phyloP scores from a whole-genome alignment of 768 basidiomycete genomes.

The Mycena capillaripes region DNA sequence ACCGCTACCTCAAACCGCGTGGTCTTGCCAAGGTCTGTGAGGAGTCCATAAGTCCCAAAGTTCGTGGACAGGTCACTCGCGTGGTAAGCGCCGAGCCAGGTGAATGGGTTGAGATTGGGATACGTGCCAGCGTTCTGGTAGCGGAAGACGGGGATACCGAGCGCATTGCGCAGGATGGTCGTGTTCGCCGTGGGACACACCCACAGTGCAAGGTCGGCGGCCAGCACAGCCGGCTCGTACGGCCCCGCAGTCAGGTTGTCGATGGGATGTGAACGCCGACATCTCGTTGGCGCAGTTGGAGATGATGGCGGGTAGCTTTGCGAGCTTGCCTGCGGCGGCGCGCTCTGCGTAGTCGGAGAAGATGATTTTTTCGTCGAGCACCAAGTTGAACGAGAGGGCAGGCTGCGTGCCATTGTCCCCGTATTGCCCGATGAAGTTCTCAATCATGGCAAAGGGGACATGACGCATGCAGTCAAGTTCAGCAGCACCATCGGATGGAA shows the following conservation, averaged over 20 bases:
- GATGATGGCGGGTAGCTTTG: constrained; percentile 1
- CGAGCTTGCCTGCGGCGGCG: constrained; percentile 7
- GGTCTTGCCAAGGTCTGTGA: neutral
- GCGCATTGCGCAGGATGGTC: neutral
- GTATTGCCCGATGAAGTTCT: constrained; percentile 15
- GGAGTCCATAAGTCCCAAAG: constrained; percentile 18
- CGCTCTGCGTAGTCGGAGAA: constrained; percentile 10
- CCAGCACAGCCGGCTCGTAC: constrained; percentile 9
- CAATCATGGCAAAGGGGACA: constrained; percentile 6
- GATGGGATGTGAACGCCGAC: neutral
- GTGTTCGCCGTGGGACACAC: neutral
- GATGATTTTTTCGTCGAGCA: neutral
- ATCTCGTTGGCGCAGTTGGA: constrained; percentile 5
- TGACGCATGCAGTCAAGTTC: constrained; percentile 16
- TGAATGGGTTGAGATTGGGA: constrained; percentile 7
- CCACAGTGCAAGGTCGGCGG: neutral
- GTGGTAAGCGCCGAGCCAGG: constrained; percentile 17
- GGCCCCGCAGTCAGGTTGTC: constrained; percentile 14
- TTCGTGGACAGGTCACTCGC: constrained; percentile 10
- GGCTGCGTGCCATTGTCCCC: constrained; percentile 4
- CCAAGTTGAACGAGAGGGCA: neutral
- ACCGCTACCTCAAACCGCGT: constrained; percentile 7
- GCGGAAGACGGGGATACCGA: constrained; percentile 13
- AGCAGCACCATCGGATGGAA: constrained; percentile 5
- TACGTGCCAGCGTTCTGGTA: constrained; percentile 9